phyloP scores from a whole-genome alignment of 139 green algal genomes.

The Prasinococcaceae sp. region DNA sequence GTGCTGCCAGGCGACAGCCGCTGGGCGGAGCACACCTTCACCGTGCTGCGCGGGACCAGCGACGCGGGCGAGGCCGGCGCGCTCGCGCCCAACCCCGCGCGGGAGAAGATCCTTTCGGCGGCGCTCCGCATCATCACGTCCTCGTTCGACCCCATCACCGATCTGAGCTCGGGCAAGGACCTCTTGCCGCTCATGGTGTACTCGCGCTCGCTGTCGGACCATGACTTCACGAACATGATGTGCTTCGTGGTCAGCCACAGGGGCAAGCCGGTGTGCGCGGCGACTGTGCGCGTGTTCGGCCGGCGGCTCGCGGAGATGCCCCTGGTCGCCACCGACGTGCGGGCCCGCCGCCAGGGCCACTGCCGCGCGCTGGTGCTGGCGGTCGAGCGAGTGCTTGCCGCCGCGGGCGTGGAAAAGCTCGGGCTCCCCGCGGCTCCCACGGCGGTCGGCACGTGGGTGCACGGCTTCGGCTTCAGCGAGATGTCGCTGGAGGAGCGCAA shows the following conservation, averaged over 20 bases:
- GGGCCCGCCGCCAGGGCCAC: slow-evolving; percentile 47
- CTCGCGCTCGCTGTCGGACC: slow-evolving; percentile 6
- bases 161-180: slow-evolving; percentile 50
- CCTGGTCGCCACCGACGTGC: slow-evolving; percentile 62
- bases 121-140: too few species aligned
- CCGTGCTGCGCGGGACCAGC: too few species aligned
- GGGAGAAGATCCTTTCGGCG: too few species aligned
- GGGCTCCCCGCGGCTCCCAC: slow-evolving; percentile 17
- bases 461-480: slow-evolving; percentile 13
- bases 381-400: slow-evolving; percentile 30
- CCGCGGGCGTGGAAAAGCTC: slow-evolving; percentile 20
- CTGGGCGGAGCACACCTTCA: too few species aligned
- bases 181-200: slow-evolving; percentile 75
- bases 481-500: slow-evolving; percentile 9
- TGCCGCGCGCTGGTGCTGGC: slow-evolving; percentile 42
- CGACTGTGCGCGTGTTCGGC: slow-evolving; percentile 63
- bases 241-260: slow-evolving; percentile 56
- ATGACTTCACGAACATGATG: slow-evolving; percentile 72
- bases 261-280: slow-evolving; percentile 47
- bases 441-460: slow-evolving; percentile 17
- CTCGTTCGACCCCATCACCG: slow-evolving; percentile 79
- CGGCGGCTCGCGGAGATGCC: slow-evolving; percentile 65
- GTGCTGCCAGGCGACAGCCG: too few species aligned
- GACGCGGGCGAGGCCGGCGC: too few species aligned
- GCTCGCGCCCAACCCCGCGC: too few species aligned